A percentile compares a stretch with the other conserved stretches of the same genome.
These are phyloP conservation scores for Cephaloascus albidus DNA, from an alignment of 805 yeast species.

Conservation along the genomic window DNA sequence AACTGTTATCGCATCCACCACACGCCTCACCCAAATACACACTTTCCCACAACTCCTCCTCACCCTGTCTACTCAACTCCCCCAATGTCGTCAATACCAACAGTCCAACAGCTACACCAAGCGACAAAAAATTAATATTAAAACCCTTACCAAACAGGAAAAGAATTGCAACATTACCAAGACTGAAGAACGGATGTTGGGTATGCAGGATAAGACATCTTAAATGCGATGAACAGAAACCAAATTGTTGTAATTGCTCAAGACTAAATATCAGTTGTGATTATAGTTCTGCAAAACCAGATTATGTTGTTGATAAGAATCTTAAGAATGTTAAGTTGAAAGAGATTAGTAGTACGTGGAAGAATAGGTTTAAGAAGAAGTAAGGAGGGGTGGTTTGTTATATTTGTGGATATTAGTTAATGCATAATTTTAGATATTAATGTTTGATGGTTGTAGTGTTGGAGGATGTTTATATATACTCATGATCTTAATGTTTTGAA, in stretches of 20 bases:
- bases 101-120: too few relatives aligned
- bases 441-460: too few relatives aligned
- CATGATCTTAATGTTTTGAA: too few relatives aligned
- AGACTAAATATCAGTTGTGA: constrained; percentile 33
- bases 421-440: too few relatives aligned
- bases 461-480: too few relatives aligned
- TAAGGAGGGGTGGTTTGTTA: too few relatives aligned
- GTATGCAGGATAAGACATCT: constrained; percentile 35
- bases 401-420: too few relatives aligned
- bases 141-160: constrained; percentile 1
- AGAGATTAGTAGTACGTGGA: constrained; percentile 19
- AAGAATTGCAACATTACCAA: constrained; percentile 13
- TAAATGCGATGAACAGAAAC: constrained; percentile 31
- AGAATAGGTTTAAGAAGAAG: constrained; percentile 2
- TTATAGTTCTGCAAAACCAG: constrained; percentile 26
- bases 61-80: too few relatives aligned
- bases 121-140: background rate
- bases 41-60: too few relatives aligned
- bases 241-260: constrained; percentile 24
- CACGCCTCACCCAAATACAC: too few relatives aligned
- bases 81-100: too few relatives aligned
- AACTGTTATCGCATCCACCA: too few relatives aligned
- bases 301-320: constrained; percentile 23
- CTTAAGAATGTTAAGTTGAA: constrained; percentile 23
- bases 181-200: constrained; percentile 36